Base-by-base conservation (phyloP, 1,139 yeast genomes). In the Komagataea norvegica region DNA sequence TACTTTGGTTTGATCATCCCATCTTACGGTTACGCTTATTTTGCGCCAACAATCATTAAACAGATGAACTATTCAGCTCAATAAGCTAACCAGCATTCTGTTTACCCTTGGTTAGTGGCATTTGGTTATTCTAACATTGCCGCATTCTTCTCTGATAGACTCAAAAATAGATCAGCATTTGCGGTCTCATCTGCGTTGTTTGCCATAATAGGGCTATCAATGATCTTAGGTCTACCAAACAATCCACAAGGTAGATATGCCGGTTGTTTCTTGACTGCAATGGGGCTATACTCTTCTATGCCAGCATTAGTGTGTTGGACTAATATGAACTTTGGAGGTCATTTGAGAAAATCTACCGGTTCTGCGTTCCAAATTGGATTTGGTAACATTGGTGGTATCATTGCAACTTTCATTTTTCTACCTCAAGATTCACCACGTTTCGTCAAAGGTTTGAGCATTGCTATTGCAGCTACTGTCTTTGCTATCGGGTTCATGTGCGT, bases 311-410 rank as follows among this genome's bases (percentile, higher is more conserved):
- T 84, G 16, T 82, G 93, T 60, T 79, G 89, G 86, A 67, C 67
- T 14, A 72, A 81, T 13, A 67, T 81, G 36, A 55, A 62, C 51
- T 57, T 70, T 33, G 81, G 80, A 40, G 87, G 89, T 26, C 89
- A 82, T 55, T 63, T 76, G 40, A 68, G 89, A 57, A 78, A 80
- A 49, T 68, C 83, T 24, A 80, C 81, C 16, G 86, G 85, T 37
- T 75, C 87, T 14, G 87, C 85, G 2, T 78, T 79, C 70, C 84
- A 79, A 53, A 74, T 84, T 48, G 93, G 91, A 2, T 81, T 82
- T 56, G 93, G 91, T 46, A 83, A 84, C 60, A 79, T 81, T 54
- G 93, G 93, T 45, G 93, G 91, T 53, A 83, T 83, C 54, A 73
- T 83, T 45, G 67, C 89, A 11, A 76, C 88, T 2, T 64, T 80